These are phyloP conservation scores for Ceriops tagal DNA, from an alignment of 345 rosid species.

Conservation along the genomic window DNA sequence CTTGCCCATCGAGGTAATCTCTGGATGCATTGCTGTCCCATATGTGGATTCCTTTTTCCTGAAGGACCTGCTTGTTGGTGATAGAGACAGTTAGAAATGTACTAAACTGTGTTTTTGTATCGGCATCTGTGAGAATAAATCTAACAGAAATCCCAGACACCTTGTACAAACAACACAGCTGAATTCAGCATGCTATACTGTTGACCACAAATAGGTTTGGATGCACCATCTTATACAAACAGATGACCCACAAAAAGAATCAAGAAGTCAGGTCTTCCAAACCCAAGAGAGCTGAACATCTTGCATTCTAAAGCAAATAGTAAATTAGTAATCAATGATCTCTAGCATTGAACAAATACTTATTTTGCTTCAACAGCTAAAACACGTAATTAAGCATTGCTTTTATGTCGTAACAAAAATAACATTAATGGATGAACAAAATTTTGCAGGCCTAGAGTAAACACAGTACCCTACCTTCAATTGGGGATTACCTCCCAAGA, in stretches of 20 bases:
- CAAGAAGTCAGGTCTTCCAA: not conserved
- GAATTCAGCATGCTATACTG: not conserved
- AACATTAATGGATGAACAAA: no score
- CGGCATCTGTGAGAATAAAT: not conserved
- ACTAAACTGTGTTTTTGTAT: not conserved
- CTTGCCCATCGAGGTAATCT: conserved; percentile 78
- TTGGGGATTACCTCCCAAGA: no score
- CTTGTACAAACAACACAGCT: not conserved
- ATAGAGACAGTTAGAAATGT: no score
- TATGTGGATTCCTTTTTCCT: conserved; percentile 82
- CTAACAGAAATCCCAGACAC: not conserved
- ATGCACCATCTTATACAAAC: not conserved
- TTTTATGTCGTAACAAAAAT: no score
- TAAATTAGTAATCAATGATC: no score
- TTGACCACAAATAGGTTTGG: not conserved
- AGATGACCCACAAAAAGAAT: not conserved
- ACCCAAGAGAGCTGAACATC: not conserved
- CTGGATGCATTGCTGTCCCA: conserved; percentile 99
- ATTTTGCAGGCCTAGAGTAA: no score
- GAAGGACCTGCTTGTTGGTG: conserved; percentile 55
- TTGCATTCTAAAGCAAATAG: no score
- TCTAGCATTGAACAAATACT: no score
- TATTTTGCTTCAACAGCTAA: no score
- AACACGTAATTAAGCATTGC: no score
- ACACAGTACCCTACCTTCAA: no score